A percentile compares a stretch with the other conserved stretches of the same genome.
These are phyloP conservation scores for Leccinum aurantiacum DNA, from an alignment of 768 basidiomycete genomes.

Conservation along the genomic window DNA sequence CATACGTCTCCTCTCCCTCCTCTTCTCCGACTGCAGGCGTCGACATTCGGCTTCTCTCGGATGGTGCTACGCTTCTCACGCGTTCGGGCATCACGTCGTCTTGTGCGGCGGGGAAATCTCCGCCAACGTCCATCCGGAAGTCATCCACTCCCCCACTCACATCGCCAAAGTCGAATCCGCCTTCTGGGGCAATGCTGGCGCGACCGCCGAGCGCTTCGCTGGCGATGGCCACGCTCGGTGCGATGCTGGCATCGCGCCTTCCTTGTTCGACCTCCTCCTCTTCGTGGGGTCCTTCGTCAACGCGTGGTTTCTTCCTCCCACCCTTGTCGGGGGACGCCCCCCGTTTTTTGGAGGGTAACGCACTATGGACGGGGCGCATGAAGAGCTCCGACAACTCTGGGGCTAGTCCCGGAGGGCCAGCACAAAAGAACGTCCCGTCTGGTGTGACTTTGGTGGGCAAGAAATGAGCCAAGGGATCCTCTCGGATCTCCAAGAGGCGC, in stretches of 20 bases:
- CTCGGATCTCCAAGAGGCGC: conserved; percentile 81
- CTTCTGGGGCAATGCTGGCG: conserved; percentile 54
- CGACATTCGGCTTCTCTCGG: conserved; percentile 61
- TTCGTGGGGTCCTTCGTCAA: conserved; percentile 47
- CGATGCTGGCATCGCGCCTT: conserved; percentile 64
- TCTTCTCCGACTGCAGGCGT: conserved; percentile 65
- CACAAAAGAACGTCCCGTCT: conserved; percentile 75
- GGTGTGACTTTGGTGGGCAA: conserved; percentile 76
- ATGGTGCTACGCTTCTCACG: conserved; percentile 50
- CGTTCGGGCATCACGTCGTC: conserved; percentile 37
- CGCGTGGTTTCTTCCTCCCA: conserved; percentile 57
- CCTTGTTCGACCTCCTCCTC: conserved; percentile 69
- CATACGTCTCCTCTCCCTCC: conserved; percentile 65
- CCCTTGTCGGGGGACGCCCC: conserved; percentile 56
- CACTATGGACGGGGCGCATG: conserved; percentile 65
- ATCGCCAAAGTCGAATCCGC: conserved; percentile 62
- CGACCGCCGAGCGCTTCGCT: conserved; percentile 55
- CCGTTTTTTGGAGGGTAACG: conserved; percentile 56
- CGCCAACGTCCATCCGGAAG: conserved; percentile 65
- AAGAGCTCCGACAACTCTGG: conserved; percentile 85
- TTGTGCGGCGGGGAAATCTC: conserved; percentile 41
- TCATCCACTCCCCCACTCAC: conserved; percentile 58
- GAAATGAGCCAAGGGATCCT: conserved; percentile 83
- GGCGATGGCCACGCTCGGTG: conserved; percentile 57
- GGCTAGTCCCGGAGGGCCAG: conserved; percentile 80